Percentiles rank a stretch among this genome's conserved stretches.
Evolutionary conservation across 1,139 yeast species (phyloP).

Genomic region (Waltiozyma sp.): DNA sequence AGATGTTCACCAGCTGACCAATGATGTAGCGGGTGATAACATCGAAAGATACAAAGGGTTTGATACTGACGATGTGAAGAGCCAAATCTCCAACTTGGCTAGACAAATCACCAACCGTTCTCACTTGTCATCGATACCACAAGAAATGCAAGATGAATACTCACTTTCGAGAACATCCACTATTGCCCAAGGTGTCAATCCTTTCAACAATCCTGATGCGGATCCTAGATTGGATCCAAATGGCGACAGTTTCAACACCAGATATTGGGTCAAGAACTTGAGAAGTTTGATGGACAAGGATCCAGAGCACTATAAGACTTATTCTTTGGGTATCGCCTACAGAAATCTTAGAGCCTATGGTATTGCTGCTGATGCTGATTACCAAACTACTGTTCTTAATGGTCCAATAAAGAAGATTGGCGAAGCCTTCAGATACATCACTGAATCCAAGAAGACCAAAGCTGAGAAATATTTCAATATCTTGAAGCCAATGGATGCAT

Average conservation of each 20-base stretch:
- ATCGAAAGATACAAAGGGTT: constrained; percentile 28
- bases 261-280: constrained; percentile 67
- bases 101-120: constrained; percentile 27
- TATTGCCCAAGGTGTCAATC: constrained; percentile 16
- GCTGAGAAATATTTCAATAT: constrained; percentile 36
- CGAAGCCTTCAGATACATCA: constrained; percentile 6
- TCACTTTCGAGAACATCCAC: constrained; percentile 14
- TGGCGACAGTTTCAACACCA: constrained; percentile 45
- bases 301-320: constrained; percentile 54
- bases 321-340: constrained; percentile 60
- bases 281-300: constrained; percentile 43
- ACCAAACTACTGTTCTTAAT: constrained; percentile 62
- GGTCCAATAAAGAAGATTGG: constrained; percentile 22
- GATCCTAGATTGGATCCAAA: constrained; percentile 43
- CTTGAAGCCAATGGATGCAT: constrained; percentile 53
- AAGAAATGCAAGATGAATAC: background rate
- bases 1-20: background rate
- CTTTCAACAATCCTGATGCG: constrained; percentile 26
- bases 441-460: constrained; percentile 19
- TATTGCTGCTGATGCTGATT: constrained; percentile 66
- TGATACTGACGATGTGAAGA: constrained; percentile 19
- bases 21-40: constrained; percentile 1
- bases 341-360: constrained; percentile 63
- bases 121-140: constrained; percentile 15
- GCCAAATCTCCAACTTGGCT: constrained; percentile 38